Base-by-base conservation (phyloP, 169 alveolate species). In the Plasmodium ovale region DNA sequence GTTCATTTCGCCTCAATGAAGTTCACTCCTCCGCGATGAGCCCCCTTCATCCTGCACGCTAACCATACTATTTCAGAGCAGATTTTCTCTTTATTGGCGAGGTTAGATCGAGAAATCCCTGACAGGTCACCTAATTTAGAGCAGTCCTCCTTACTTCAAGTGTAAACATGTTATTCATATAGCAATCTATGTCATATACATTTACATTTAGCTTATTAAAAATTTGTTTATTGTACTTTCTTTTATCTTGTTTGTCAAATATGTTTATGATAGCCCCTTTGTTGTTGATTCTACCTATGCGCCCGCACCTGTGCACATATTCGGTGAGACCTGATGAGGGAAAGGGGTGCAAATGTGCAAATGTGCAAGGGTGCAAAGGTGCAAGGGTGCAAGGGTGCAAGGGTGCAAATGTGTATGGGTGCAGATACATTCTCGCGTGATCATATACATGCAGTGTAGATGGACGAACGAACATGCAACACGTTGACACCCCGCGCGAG, bases 211-310 rank as follows among this genome's bases (percentile, higher is more conserved):
- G 33, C 33, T 65, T 82, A 3, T 56, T 65, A 29, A 82, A 82
- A n/a, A 82, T 82, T 44, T 42, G 31, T 31, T 62, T 23, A 4
- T 14, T 51, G 29, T 82, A 82, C 19, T 21, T 82, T 54, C 84
- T 44, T 44, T 44, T 67, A 16, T 51, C 49, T 37, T 71, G 56
- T 47, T 53, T 33, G 31, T 82, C 90, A 42, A 82, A 82, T 27
- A 82, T 82, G 37, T 82, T 82, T 31, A 82, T 65, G 6, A 82
- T 54, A 27, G 77, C 69, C 10, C 90, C 90, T 35, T 82, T 82
- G 59, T 82, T 82, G 71, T 68, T 82, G 21, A 82, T 68, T 58
- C 90, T 82, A 16, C 90, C 90, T 27, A 82, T 82, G 64, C 90
- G 29, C 37, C 90, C 90, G 35, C 90, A 82, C 54, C 90, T 65